phyloP scores from a whole-genome alignment of 306 rosid species.

The Vachellia collinsii region DNA sequence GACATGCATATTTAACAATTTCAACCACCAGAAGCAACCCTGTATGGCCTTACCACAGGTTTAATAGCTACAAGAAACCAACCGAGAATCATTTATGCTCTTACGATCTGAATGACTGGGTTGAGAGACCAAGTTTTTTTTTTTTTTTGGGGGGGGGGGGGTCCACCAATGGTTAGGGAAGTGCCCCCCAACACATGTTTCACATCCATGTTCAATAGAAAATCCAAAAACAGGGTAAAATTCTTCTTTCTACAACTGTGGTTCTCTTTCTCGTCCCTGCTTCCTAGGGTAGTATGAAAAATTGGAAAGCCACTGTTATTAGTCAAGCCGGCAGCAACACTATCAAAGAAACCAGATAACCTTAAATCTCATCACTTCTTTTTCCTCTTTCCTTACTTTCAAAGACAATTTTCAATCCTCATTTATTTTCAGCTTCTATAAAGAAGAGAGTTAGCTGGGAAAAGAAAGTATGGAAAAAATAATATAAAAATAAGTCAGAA shows the following conservation, averaged over 20 bases:
- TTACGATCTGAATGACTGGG: background rate
- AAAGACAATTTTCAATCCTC: background rate
- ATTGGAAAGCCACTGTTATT: background rate
- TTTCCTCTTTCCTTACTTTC: background rate
- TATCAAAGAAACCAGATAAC: constrained; percentile 47
- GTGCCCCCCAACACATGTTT: background rate
- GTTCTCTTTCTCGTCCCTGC: background rate
- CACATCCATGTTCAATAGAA: background rate
- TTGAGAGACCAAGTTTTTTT: background rate
- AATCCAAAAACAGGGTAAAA: background rate
- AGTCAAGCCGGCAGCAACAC: background rate
- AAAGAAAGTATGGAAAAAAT: background rate
- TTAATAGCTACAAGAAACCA: background rate
- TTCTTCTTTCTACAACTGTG: background rate
- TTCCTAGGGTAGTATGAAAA: background rate
- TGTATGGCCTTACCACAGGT: background rate
- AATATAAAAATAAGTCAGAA: background rate
- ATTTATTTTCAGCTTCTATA: background rate
- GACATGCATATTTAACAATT: background rate
- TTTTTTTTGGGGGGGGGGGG: too few species aligned
- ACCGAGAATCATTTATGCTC: background rate
- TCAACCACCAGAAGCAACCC: background rate
- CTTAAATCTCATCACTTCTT: background rate
- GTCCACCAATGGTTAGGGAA: background rate
- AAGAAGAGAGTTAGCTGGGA: background rate